These are phyloP conservation scores for Grosmannia serpens DNA, from an alignment of 2,329 filamentous ascomycete genomes.

Conservation along the genomic window DNA sequence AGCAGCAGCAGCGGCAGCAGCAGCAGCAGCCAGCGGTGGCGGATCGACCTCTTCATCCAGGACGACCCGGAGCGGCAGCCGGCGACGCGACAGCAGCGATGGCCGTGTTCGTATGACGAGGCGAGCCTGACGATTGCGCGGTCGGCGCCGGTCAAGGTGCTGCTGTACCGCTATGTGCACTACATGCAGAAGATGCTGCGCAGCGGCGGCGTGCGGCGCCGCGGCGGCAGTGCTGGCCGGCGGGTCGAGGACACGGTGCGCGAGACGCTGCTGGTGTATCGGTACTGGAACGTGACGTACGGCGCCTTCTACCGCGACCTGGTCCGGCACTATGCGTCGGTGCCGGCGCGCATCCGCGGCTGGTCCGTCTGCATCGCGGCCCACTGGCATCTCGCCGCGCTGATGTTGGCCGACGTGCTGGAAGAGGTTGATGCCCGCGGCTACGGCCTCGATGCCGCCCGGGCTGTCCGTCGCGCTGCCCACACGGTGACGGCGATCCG, in stretches of 20 bases:
- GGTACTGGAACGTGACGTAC: slow-evolving; percentile 43
- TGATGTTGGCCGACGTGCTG: slow-evolving; percentile 43
- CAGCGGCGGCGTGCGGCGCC: slow-evolving; percentile 5
- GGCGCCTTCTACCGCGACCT: slow-evolving; percentile 40
- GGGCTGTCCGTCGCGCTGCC: slow-evolving; percentile 16
- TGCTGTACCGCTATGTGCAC: slow-evolving; percentile 44
- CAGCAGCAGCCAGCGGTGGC: slow-evolving; percentile 14
- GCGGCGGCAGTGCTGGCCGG: too few relatives aligned
- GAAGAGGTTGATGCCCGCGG: slow-evolving; percentile 33
- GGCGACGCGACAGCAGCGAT: slow-evolving; percentile 21
- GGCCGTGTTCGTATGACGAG: slow-evolving; percentile 43
- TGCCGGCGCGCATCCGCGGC: slow-evolving; percentile 42
- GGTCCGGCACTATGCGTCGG: slow-evolving; percentile 32
- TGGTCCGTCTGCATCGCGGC: slow-evolving; percentile 48
- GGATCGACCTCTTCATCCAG: slow-evolving; percentile 25
- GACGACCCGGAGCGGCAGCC: slow-evolving; percentile 15
- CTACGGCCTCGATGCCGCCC: slow-evolving; percentile 17
- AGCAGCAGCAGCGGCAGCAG: too few relatives aligned
- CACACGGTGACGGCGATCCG: slow-evolving; percentile 29
- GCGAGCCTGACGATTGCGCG: slow-evolving; percentile 37
- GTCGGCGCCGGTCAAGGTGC: slow-evolving; percentile 45
- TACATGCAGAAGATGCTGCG: slow-evolving; percentile 40
- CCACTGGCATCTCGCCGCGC: slow-evolving; percentile 45
- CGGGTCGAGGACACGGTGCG: slow-evolving; percentile 38
- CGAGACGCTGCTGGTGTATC: slow-evolving; percentile 36